A percentile compares a stretch with the other conserved stretches of the same genome.
These are phyloP conservation scores for Cryptococcus sp. DNA, from an alignment of 1,284 basidiomycete genomes.

Conservation along the genomic window DNA sequence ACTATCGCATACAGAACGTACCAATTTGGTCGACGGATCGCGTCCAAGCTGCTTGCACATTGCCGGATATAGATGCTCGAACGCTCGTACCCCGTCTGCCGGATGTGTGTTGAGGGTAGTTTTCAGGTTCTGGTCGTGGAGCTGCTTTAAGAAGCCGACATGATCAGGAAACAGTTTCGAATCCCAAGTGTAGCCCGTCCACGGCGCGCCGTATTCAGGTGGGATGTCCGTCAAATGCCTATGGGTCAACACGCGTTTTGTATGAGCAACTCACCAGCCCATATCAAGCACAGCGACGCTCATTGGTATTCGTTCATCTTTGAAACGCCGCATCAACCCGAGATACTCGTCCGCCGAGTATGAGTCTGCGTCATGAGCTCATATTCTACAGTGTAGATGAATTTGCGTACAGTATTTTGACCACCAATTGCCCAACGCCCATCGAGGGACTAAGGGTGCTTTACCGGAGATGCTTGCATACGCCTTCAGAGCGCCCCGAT, in stretches of 20 bases:
- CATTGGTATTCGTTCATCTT: conserved; percentile 26
- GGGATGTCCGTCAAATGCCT: conserved; percentile 26
- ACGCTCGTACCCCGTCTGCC: conserved; percentile 28
- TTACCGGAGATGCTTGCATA: conserved; percentile 23
- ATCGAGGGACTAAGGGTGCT: conserved; percentile 26
- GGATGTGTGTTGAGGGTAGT: conserved; percentile 32
- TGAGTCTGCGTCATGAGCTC: conserved; percentile 9
- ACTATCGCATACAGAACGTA: neutral
- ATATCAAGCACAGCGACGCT: conserved; percentile 32
- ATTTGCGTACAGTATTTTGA: conserved; percentile 21
- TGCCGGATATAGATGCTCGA: conserved; percentile 24
- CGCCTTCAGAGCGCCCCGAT: conserved; percentile 23
- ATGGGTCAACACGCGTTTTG: neutral
- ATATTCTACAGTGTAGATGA: conserved; percentile 1
- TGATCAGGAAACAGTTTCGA: conserved; percentile 33
- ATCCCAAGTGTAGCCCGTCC: conserved; percentile 35
- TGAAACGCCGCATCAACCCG: conserved; percentile 31
- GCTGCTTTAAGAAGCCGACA: conserved; percentile 23
- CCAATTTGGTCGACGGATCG: conserved; percentile 15
- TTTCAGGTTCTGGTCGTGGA: conserved; percentile 28
- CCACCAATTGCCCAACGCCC: conserved; percentile 37
- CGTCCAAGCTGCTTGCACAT: conserved; percentile 27
- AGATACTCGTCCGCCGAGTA: conserved; percentile 27
- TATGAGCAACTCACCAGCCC: conserved; percentile 22
- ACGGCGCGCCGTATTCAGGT: conserved; percentile 24